Evolutionary conservation across 345 rosid genomes (phyloP), one percentile per base, ranked within the genome.

Genomic region (Laguncularia racemosa): DNA sequence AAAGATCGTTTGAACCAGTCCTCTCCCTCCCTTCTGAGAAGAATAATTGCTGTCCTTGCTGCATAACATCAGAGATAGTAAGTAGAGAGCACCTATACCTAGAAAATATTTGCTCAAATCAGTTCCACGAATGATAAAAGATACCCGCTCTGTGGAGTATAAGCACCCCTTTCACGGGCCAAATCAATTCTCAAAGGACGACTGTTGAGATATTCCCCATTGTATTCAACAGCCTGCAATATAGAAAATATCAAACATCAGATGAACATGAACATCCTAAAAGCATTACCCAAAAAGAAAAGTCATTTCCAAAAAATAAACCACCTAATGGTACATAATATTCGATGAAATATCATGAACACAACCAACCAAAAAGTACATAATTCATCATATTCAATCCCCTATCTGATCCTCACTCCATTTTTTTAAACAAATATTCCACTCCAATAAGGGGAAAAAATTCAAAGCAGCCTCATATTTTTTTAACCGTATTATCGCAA

Each of bases 81-180:
- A 51, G 20, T 14, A 44, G 52, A 40, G 38, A 20, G 20, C 23
- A 38, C 15, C 20, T 23, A 23, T 23, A 23, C 3, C 28, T 23
- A 23, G 3, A 23, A 23, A 23, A 23, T 23, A 23, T 23, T 15
- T 10, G n/a, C 21, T 14, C 13, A 6, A 28, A 14, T 51, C 19
- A 12, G 6, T 44, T 17, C 19, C 2, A 5, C 6, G n/a, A 21
- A 51, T 17, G 18, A 46, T 14, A 4, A 53, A 57, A 40, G 21
- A 19, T 57, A 88, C 97, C 95, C 72, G 76, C 86, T 83, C 11
- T 33, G 40, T 20, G 97, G 96, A n/a, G 91, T 81, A 56, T 69
- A 76, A 12, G 88, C 58, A 1, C 88, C 89, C 64, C 95, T 81
- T 55, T 78, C 92, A 0, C 67, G 66, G 10, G 99, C 99, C 20